These are phyloP conservation scores for Acacia melanoxylon DNA, from an alignment of 306 rosid genomes.

Conservation along the genomic window DNA sequence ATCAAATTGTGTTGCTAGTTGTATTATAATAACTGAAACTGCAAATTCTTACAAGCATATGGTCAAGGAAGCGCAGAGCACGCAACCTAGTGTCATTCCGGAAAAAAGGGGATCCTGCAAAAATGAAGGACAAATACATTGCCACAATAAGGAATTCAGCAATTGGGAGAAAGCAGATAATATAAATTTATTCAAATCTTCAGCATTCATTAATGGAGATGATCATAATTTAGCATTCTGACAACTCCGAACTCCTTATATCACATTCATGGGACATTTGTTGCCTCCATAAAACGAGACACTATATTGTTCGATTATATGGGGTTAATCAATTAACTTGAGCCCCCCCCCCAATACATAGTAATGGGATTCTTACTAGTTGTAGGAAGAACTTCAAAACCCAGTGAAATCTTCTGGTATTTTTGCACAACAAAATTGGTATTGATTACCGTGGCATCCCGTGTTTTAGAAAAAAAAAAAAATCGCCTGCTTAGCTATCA, in stretches of 20 bases:
- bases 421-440: not conserved
- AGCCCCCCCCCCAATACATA: not conserved
- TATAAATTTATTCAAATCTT: not conserved
- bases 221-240: not conserved
- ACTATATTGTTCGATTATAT: not conserved
- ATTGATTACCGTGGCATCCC: not conserved
- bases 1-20: not conserved
- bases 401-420: not conserved
- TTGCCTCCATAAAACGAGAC: constrained; percentile 17
- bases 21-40: constrained; percentile 29
- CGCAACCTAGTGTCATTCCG: constrained; percentile 95
- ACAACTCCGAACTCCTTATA: not conserved
- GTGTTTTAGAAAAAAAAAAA: not conserved
- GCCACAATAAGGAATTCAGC: constrained; percentile 10
- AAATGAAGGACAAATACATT: constrained; percentile 22
- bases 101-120: constrained; percentile 90
- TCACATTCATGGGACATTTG: not conserved
- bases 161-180: not conserved
- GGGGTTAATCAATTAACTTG: not conserved
- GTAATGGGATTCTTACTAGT: not conserved
- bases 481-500: not conserved
- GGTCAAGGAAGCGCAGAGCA: constrained; percentile 98
- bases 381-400: not conserved
- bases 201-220: not conserved
- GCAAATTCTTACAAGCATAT: constrained; percentile 86